These are phyloP conservation scores for Picea glauca DNA, from an alignment of 75 land plant genomes.

Conservation along the genomic window DNA sequence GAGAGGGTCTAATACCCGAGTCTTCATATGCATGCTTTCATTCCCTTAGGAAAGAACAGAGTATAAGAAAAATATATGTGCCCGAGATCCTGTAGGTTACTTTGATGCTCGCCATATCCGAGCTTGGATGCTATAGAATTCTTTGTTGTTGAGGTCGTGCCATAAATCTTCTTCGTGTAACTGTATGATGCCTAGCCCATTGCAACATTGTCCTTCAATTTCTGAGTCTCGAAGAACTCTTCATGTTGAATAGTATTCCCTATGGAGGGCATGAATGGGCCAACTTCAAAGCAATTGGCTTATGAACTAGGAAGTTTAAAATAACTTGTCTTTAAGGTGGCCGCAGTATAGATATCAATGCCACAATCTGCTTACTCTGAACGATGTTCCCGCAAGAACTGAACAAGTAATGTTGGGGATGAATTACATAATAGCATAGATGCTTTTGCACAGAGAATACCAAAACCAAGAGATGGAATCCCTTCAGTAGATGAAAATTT, in stretches of 20 bases:
- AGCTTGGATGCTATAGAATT: too few species aligned
- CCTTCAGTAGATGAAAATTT: slow-evolving; percentile 11
- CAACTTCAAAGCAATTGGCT: slow-evolving; percentile 27
- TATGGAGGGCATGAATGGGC: slow-evolving; percentile 66
- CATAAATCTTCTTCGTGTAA: too few species aligned
- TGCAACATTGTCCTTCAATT: too few species aligned
- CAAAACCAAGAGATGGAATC: slow-evolving; percentile 19
- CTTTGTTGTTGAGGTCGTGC: too few species aligned
- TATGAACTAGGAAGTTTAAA: slow-evolving; percentile 47
- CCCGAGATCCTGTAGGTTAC: too few species aligned
- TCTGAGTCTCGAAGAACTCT: not conserved
- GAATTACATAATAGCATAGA: slow-evolving; percentile 61
- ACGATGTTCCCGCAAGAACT: slow-evolving; percentile 82
- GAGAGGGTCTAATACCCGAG: too few species aligned
- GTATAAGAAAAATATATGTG: too few species aligned
- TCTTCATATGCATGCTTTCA: too few species aligned
- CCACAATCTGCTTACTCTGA: slow-evolving; percentile 87
- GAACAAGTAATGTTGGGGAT: slow-evolving; percentile 87
- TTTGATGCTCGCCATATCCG: too few species aligned
- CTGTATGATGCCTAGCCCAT: too few species aligned
- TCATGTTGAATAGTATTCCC: slow-evolving; percentile 69
- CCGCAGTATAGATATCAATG: slow-evolving; percentile 72
- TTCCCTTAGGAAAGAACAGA: too few species aligned
- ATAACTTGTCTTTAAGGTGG: slow-evolving; percentile 49
- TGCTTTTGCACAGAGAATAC: slow-evolving; percentile 46